Evolutionary conservation across 2,329 filamentous ascomycete species (phyloP), one percentile per base, ranked within the genome.

Genomic region (Neurospora sp.): DNA sequence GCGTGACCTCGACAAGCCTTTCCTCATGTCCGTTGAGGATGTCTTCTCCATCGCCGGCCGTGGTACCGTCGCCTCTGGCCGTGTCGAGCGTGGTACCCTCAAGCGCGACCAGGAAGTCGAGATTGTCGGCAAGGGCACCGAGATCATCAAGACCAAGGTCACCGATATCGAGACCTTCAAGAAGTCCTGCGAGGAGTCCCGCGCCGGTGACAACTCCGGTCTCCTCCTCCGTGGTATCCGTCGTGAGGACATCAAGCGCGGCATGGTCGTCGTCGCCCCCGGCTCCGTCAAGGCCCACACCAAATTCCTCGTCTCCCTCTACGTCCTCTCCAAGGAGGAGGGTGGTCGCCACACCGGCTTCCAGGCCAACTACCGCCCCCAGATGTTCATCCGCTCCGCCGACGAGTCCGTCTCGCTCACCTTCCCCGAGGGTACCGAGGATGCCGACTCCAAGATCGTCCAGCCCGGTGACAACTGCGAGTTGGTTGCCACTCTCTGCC

Each of bases 101-200:
- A 98, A 97, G 92, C 93, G 89, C 83, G 96, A 99, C 81, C 87
- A 90, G 74, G 96, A 99, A 79, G 89, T 99, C 75, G 96, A 99
- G 86, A 88, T 99, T 74, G 88, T 99, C 72, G 96, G 96, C 80
- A 97, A 96, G 86, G 89, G 90, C 76, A 82, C 84, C 70, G 87
- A 89, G 66, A 84, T 93, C 75, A 92, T 98, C 86, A 97, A 96
- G 90, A 98, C 96, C 82, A 98, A 97, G 87, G 95, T 99, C 75
- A 99, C 96, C 78, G 96, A 99, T 79, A 98, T 99, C 76, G 96
- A 99, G 87, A 99, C 95, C 75, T 99, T 99, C 88, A 97, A 98
- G 89, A 99, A 99, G 89, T 96, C 93, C 67, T 98, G 96, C 83
- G 94, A 97, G 71, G 93, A 97, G 84, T 97, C 95, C 71, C 89